Evolutionary conservation across 345 rosid genomes (phyloP), one percentile per base, ranked within the genome.

Genomic region (Hevea brasiliensis): DNA sequence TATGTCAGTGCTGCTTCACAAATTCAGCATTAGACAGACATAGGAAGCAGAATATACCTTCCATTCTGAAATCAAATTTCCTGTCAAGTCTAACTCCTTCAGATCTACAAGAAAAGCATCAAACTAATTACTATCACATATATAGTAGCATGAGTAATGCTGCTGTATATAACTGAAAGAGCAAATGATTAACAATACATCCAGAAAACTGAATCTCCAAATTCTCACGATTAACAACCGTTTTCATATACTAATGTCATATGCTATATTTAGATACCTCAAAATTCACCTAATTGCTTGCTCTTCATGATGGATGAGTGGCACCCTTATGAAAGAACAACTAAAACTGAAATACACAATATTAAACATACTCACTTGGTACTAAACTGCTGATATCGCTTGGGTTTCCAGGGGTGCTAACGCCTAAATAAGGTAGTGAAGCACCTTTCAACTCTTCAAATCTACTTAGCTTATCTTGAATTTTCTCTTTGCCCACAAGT

Each of bases 21-120:
- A 23, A 53, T 35, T 40, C 29, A 26, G 15, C 21, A n/a, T 7
- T 27, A 50, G 67, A 45, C 11, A 29, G 42, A 59, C 68, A 40
- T 2, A 32, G 17, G 56, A 40, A 54, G 47, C 20, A 35, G 47
- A 64, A 63, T 2, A 24, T 81, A 92, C 99, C 98, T 89, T 86
- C 98, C 98, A 95, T 67, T 90, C 86, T 27, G 85, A 85, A 73
- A 95, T 87, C 81, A 95, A 87, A 85, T 95, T 95, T 81, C 98
- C 99, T 18, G 91, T 89, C 81, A 92, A 84, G 83, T 95, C 99
- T 64, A 95, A 87, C 83, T 86, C 88, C 85, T 88, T 85, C 60
- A 92, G 73, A 82, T 83, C 99, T 94, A 80, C 27, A 74, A 81
- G 61, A 79, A 66, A 77, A 70, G 60, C 71, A 68, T 32, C 20